Base-by-base conservation (phyloP, 2,329 filamentous ascomycete genomes). In the Fusarium dlaminii region DNA sequence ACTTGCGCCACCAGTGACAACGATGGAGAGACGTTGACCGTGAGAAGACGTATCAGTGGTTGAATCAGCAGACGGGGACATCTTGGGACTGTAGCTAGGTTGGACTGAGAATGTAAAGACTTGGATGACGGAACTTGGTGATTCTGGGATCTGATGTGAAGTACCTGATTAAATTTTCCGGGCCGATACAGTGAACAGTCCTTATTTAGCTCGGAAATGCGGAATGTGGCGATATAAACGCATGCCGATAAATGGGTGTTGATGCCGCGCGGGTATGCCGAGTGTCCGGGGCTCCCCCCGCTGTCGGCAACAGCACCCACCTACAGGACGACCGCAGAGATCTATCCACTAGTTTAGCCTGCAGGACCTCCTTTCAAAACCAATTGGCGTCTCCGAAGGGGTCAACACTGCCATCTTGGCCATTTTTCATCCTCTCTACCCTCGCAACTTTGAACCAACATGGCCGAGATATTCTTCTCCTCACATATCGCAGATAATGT, bases 221-320 rank as follows among this genome's bases (percentile, higher is more conserved):
- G 45, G 45, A 48, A 48, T 12, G 1, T 30, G 22, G 8, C 17
- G 3, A 22, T 36, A 14, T 29, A 13, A 18, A 17, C 30, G 8
- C 30, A 8, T 20, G 40, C 20, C 32, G 32, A 27, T 18, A 12
- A 1, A 5, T 13, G 13, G 8, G 42, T 29, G 42, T 51, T 18
- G 32, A 12, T 59, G 42, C 56, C 55, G 55, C 30, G 4, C 15
- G 5, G 32, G 11, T 6, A 18, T 27, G 20, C n/a, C 30, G 9
- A 8, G 8, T 17, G 2, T 29, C 4, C 54, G 20, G 30, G 30
- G 8, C 2, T 13, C 22, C 10, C 14, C n/a, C 42, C 42, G 5
- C 56, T 15, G 22, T 59, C 56, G 56, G 42, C 56, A 59, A 59
- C 24, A 20, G 42, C 56, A 58, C 48, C 24, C 20, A 34, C 46